Base-by-base conservation (phyloP, 176 grass and related monocot genomes). In the Phyllostachys edulis region DNA sequence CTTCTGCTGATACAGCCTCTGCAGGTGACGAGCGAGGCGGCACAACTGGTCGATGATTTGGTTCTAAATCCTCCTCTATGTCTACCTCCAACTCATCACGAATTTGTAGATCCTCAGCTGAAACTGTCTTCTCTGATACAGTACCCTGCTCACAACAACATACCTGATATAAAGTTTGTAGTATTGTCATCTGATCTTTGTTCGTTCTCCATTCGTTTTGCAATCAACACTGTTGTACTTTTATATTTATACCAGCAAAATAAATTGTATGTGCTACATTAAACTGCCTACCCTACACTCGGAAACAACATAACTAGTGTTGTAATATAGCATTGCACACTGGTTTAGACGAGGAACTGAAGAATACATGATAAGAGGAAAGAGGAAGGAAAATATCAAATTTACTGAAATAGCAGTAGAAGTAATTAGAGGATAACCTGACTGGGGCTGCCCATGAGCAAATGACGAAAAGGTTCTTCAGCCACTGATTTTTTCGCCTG, bases 1-100 rank as follows among this genome's bases (percentile, higher is more conserved):
- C 79, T 39, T 83, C 0, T 88, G 86, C n/a, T 88, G 73, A 42
- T 88, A 88, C 73, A 83, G 3, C 16, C 80, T 83, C 73, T 88
- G 80, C 55, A 83, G 64, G 34, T 77, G 73, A 8, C 54, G 6
- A 11, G 32, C 7, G 11, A 77, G 79, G 26, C 52, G 4, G 17
- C 71, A 71, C 63, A 82, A 77, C 41, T 40, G 1, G 7, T 71
- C 4, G 1, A 71, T 71, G 32, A 82, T 88, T 26, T 5, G 17
- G 29, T 68, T 88, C 79, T 62, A 82, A 60, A 70, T 70, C 71
- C 4, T 70, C 40, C 40, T 82, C 79, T 67, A 82, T 82, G 17
- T 52, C 64, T 41, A 52, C 79, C 18, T 82, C 72, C 64, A 77
- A 34, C 42, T 82, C 86, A 70, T 77, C 71, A 26, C 34, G 9